Conservation (phyloP, 108 stramenopile genomes). For the Licmophora abbreviata region DNA sequence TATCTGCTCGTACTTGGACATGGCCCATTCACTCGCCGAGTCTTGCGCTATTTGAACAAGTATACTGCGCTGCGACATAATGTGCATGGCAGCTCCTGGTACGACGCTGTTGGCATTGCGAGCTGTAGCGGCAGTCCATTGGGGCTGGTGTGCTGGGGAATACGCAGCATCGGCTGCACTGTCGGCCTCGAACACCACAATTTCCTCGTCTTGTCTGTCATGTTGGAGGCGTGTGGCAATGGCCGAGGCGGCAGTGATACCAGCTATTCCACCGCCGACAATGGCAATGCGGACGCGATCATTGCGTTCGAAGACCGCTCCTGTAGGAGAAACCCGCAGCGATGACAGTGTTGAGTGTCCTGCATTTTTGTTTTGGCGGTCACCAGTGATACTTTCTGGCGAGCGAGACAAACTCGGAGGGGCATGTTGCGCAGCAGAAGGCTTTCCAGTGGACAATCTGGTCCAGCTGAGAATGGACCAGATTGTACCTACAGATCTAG, state of each 20-base stretch:
- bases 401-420: too few relatives aligned
- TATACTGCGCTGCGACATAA: slow-evolving; percentile 33
- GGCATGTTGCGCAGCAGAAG: too few relatives aligned
- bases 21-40: too few relatives aligned
- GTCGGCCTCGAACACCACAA: slow-evolving; percentile 32
- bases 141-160: slow-evolving; percentile 16
- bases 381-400: too few relatives aligned
- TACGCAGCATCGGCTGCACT: slow-evolving; percentile 6
- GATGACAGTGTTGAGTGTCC: background rate
- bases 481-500: slow-evolving; percentile 1
- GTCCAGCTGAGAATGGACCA: background rate
- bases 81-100: slow-evolving; percentile 37
- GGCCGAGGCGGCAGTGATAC: slow-evolving; percentile 32
- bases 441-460: too few relatives aligned
- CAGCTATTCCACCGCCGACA: slow-evolving; percentile 28
- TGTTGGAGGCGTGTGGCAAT: slow-evolving; percentile 9
- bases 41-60: too few relatives aligned
- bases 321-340: background rate
- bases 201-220: slow-evolving; percentile 8
- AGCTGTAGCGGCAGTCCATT: slow-evolving; percentile 40
- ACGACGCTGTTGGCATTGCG: slow-evolving; percentile 38
- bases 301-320: background rate
- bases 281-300: slow-evolving; percentile 15
- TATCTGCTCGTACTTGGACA: too few relatives aligned
- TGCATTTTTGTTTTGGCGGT: background rate